Conservation (phyloP, 768 basidiomycete species). For the Phylloporus scabripes region DNA sequence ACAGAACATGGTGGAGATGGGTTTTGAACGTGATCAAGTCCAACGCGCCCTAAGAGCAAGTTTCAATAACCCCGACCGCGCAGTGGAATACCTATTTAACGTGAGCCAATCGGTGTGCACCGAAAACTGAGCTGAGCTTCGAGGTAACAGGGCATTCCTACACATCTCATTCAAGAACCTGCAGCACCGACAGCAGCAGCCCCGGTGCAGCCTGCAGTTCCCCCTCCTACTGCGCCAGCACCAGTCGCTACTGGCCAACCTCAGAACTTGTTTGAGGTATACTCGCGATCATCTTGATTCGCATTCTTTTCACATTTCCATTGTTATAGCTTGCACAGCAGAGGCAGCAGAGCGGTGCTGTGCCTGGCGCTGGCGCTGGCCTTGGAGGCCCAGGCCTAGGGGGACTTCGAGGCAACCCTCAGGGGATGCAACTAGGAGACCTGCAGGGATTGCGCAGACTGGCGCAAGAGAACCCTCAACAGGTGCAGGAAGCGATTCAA, state of each 20-base stretch:
- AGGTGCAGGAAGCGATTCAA: constrained; percentile 78
- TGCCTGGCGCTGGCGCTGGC: constrained; percentile 19
- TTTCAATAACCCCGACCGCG: constrained; percentile 96
- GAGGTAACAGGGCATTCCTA: constrained; percentile 67
- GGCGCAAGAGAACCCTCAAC: constrained; percentile 68
- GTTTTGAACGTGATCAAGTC: constrained; percentile 83
- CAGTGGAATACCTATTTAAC: constrained; percentile 95
- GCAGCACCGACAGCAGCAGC: constrained; percentile 38
- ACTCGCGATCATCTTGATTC: constrained; percentile 10
- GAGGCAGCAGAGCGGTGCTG: constrained; percentile 25
- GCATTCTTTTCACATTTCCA: not conserved
- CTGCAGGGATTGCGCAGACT: constrained; percentile 42
- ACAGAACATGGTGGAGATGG: constrained; percentile 88
- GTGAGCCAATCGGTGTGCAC: constrained; percentile 41
- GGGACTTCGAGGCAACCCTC: constrained; percentile 55
- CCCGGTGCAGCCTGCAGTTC: constrained; percentile 32
- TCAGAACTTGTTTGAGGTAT: constrained; percentile 85
- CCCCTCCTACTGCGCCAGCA: constrained; percentile 37
- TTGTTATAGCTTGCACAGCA: constrained; percentile 53
- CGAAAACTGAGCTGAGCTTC: constrained; percentile 2
- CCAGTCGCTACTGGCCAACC: constrained; percentile 41
- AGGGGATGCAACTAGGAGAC: constrained; percentile 54
- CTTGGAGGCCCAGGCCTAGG: constrained; percentile 38
- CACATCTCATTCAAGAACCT: constrained; percentile 37
- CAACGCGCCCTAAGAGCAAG: constrained; percentile 83